Base-by-base conservation (phyloP, 23 red algal species). In the Cyanidiococcus yangmingshanensis region DNA sequence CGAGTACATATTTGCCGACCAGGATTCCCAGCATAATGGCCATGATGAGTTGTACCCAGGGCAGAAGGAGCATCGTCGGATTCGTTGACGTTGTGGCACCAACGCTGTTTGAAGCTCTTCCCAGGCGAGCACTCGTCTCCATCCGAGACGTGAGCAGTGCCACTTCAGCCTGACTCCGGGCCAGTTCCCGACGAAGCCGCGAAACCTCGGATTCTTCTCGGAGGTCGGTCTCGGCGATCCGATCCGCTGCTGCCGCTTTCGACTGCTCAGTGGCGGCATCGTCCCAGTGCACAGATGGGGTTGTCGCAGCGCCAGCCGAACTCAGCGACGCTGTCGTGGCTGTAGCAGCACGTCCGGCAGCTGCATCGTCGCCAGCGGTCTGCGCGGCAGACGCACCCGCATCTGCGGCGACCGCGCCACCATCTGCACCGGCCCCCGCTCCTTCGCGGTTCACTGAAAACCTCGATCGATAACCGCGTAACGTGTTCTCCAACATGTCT, bases 111-210 rank as follows among this genome's bases (percentile, higher is more conserved):
- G 45, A 54, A 54, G 12, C 21, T 21, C 21, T 54, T 7, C 7
- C 12, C 45, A 54, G 21, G 45, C 32, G 21, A 29, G 16, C 32
- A 29, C 12, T 29, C 16, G 16, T 71, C n/a, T 71, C 63, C 16
- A 71, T 2, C 27, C 21, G 21, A 12, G 63, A 25, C n/a, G 15
- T 71, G n/a, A 71, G 63, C n/a, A 25, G 63, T 12, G 63, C 63
- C 32, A 71, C 63, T 7, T 71, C n/a, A 7, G 63, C 63, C 63
- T 71, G n/a, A 35, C 63, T 71, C n/a, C 63, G 21, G 12, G 63
- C 63, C 63, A 71, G 32, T 29, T 25, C 63, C 12, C 32, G 63
- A 12, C 63, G 63, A 3, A 71, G 32, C 12, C 63, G 63, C 7
- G 63, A 12, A 12, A 30, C 27, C 63, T 71, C 63, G 12, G 63